Evolutionary conservation across 2,329 filamentous ascomycete genomes (phyloP).

Genomic region (Parastagonospora avenae): DNA sequence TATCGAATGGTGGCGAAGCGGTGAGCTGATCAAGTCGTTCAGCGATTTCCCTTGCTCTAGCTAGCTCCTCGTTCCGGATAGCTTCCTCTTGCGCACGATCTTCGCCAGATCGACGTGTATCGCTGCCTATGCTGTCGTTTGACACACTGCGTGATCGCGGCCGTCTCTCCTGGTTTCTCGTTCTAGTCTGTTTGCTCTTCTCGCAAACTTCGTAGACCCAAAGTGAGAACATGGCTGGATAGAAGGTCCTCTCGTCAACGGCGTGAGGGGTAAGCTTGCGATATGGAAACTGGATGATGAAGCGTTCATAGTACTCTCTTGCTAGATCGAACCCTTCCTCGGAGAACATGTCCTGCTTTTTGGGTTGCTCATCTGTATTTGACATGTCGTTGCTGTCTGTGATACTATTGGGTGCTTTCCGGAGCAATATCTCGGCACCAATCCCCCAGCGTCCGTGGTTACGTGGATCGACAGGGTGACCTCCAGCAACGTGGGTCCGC

Average conservation of each 20-base stretch:
- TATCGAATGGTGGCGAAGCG: slow-evolving; percentile 71
- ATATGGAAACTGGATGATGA: slow-evolving; percentile 73
- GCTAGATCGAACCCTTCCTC: slow-evolving; percentile 61
- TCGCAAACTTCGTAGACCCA: slow-evolving; percentile 78
- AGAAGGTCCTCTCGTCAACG: slow-evolving; percentile 75
- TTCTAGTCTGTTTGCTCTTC: slow-evolving; percentile 56
- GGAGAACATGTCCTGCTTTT: slow-evolving; percentile 23
- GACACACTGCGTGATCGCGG: slow-evolving; percentile 19
- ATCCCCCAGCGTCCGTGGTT: slow-evolving; percentile 77
- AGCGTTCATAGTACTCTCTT: slow-evolving; percentile 73
- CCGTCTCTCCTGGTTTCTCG: slow-evolving; percentile 5
- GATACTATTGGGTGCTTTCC: slow-evolving; percentile 42
- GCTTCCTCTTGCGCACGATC: slow-evolving; percentile 26
- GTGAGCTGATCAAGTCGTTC: slow-evolving; percentile 73
- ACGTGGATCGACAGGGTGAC: slow-evolving; percentile 68
- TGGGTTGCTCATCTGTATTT: not conserved
- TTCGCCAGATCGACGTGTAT: slow-evolving; percentile 6
- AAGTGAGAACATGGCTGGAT: slow-evolving; percentile 77
- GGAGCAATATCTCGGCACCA: slow-evolving; percentile 82
- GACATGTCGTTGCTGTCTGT: not conserved
- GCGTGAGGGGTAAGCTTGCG: slow-evolving; percentile 67
- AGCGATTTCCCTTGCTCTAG: slow-evolving; percentile 66
- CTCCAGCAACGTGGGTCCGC: slow-evolving; percentile 62
- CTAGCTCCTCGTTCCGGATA: slow-evolving; percentile 59
- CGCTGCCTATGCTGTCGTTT: slow-evolving; percentile 9